phyloP scores from a whole-genome alignment of 345 rosid genomes.

The Moricandia arvensis region DNA sequence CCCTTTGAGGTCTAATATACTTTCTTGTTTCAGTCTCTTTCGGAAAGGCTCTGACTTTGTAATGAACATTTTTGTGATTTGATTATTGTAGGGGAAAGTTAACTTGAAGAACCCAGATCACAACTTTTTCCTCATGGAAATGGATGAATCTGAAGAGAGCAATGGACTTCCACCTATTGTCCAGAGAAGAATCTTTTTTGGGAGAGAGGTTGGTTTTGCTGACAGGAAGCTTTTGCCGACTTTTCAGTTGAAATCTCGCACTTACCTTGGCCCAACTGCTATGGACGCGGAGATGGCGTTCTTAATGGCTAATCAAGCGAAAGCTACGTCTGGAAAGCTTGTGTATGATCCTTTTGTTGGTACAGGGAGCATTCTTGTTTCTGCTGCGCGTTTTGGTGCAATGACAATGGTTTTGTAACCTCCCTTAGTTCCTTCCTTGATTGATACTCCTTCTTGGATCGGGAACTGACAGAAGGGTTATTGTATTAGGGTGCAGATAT shows the following conservation, averaged over 20 bases:
- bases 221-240: conserved; percentile 87
- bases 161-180: conserved; percentile 90
- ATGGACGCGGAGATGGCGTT: conserved; percentile 99
- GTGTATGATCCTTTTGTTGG: conserved; percentile 96
- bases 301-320: conserved; percentile 95
- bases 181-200: conserved; percentile 73
- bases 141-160: conserved; percentile 66
- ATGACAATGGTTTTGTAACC: conserved; percentile 68
- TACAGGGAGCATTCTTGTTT: conserved; percentile 93
- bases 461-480: conserved; percentile 18
- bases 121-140: conserved; percentile 84
- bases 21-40: conserved; percentile 11
- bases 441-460: neutral
- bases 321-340: conserved; percentile 72
- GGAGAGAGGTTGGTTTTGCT: conserved; percentile 86
- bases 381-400: conserved; percentile 92
- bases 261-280: conserved; percentile 91
- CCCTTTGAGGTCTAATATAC: conserved; percentile 63
- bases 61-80: no score
- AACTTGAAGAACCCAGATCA: conserved; percentile 71
- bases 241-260: conserved; percentile 82
- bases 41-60: no score
- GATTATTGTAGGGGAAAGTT: conserved; percentile 65
- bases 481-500: conserved; percentile 88
- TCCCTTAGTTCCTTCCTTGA: neutral